phyloP scores from a whole-genome alignment of 2,329 filamentous ascomycete genomes.

The Pestalotiopsis sp. region DNA sequence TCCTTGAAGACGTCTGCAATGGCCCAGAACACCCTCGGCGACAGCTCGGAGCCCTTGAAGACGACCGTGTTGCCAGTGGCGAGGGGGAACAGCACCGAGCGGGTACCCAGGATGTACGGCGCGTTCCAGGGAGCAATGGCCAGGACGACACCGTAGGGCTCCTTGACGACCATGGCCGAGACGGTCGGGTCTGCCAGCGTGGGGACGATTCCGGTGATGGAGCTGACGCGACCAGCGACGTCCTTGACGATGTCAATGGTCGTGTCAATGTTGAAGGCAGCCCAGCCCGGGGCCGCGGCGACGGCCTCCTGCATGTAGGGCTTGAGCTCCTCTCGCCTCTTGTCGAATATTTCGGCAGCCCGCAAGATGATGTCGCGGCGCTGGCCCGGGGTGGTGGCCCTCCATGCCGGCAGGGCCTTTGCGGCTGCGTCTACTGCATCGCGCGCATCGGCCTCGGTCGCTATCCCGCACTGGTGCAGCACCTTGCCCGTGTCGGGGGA shows the following conservation, averaged over 20 bases:
- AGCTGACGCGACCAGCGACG: slow-evolving; percentile 39
- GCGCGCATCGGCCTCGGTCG: slow-evolving; percentile 55
- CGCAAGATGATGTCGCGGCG: slow-evolving; percentile 66
- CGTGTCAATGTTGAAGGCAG: slow-evolving; percentile 37
- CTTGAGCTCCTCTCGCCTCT: slow-evolving; percentile 55
- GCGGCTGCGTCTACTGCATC: slow-evolving; percentile 53
- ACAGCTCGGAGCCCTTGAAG: slow-evolving; percentile 63
- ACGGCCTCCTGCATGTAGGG: slow-evolving; percentile 52
- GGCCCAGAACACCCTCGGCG: slow-evolving; percentile 59
- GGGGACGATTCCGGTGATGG: slow-evolving; percentile 35
- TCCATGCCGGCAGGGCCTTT: slow-evolving; percentile 66
- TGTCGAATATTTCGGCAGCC: slow-evolving; percentile 60
- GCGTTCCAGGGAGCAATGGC: slow-evolving; percentile 69
- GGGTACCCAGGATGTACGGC: slow-evolving; percentile 43
- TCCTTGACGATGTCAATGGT: slow-evolving; percentile 38
- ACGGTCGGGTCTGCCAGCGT: slow-evolving; percentile 45
- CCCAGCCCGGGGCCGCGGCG: slow-evolving; percentile 27
- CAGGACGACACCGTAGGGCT: slow-evolving; percentile 68
- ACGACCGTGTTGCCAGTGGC: slow-evolving; percentile 69
- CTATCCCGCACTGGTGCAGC: slow-evolving; percentile 57
- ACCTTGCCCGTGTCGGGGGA: slow-evolving; percentile 57
- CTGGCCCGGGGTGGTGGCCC: slow-evolving; percentile 54
- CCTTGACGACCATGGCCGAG: slow-evolving; percentile 63
- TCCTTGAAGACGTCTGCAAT: slow-evolving; percentile 60
- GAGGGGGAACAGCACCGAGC: slow-evolving; percentile 56